Evolutionary conservation across 164 flowering plant genomes (phyloP).

Genomic region (Annona cherimola): DNA sequence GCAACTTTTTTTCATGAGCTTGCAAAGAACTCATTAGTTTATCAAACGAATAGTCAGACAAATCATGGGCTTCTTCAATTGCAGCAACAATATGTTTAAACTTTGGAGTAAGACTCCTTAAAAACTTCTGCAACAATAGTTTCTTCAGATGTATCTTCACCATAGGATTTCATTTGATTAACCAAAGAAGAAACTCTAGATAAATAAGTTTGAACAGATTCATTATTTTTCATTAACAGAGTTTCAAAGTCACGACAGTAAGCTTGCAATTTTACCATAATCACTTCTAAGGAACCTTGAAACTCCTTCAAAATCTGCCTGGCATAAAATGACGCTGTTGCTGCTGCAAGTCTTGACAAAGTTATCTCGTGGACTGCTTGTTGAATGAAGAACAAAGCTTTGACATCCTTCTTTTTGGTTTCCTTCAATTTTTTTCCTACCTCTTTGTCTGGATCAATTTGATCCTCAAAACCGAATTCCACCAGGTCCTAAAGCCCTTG

Average conservation of each 20-base stretch:
- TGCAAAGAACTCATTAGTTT: too few relatives aligned
- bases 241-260: not conserved
- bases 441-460: not conserved
- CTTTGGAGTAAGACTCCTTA: not conserved
- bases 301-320: constrained; percentile 2
- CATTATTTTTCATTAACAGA: not conserved
- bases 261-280: constrained; percentile 1
- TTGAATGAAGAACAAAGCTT: not conserved
- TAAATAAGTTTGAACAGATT: not conserved
- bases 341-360: constrained; percentile 2
- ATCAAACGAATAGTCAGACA: constrained; percentile 1
- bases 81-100: not conserved
- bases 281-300: not conserved
- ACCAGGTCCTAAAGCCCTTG: too few relatives aligned
- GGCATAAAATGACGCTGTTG: not conserved
- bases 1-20: not conserved
- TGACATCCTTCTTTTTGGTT: constrained; percentile 1
- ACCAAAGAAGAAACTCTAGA: not conserved
- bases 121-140: not conserved
- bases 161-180: constrained; percentile 2
- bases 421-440: not conserved
- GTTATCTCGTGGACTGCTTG: not conserved
- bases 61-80: constrained; percentile 2
- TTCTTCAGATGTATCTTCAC: not conserved
- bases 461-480: not conserved